phyloP scores from a whole-genome alignment of 257 asterid species.

The Hygrophila difformis region DNA sequence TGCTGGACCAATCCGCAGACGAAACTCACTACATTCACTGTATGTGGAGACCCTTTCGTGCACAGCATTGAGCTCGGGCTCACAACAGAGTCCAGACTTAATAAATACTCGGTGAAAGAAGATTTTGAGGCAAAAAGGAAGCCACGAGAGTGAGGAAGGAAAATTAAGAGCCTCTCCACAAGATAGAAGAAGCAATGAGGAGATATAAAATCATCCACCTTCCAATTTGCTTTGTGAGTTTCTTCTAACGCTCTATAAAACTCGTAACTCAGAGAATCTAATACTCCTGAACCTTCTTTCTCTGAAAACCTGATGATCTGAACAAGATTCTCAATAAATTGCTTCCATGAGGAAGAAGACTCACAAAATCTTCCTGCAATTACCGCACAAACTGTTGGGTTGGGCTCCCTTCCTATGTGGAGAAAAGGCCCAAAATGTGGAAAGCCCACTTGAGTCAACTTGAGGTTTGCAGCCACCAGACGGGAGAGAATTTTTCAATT shows the following conservation, averaged over 20 bases:
- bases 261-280: constrained; percentile 10
- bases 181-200: constrained; percentile 56
- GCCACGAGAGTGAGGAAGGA: constrained; percentile 27
- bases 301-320: not conserved
- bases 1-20: constrained; percentile 10
- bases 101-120: constrained; percentile 33
- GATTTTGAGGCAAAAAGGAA: constrained; percentile 39
- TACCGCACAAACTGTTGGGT: constrained; percentile 17
- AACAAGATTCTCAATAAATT: constrained; percentile 23
- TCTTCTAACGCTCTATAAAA: constrained; percentile 29
- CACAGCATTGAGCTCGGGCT: constrained; percentile 12
- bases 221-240: constrained; percentile 27
- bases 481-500: no score
- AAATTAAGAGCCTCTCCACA: constrained; percentile 38
- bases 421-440: no score
- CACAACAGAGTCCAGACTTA: constrained; percentile 16
- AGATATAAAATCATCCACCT: constrained; percentile 27
- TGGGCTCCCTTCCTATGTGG: no score
- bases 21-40: constrained; percentile 6
- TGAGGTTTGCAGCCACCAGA: no score
- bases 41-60: not conserved
- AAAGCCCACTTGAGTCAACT: no score
- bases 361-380: constrained; percentile 10
- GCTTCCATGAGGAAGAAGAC: constrained; percentile 29
- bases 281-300: not conserved